Evolutionary conservation across 345 rosid species (phyloP).

Genomic region (Eucalyptus pumila): DNA sequence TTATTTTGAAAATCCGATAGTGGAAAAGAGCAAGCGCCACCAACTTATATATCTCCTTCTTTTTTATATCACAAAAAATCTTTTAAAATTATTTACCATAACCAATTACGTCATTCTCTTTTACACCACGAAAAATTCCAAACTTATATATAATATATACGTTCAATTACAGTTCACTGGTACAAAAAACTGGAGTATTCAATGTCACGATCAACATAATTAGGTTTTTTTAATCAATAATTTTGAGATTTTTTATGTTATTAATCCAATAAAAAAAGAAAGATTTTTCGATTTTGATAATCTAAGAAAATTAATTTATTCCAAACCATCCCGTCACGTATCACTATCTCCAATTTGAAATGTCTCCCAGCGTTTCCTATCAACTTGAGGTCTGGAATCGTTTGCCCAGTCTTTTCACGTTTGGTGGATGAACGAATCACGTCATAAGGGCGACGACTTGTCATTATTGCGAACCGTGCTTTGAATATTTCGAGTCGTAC

Average conservation of each 20-base stretch:
- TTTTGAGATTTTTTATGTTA: not conserved
- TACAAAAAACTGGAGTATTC: no score
- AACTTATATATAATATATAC: no score
- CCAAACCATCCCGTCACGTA: not conserved
- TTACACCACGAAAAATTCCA: no score
- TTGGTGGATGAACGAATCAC: not conserved
- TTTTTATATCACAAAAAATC: no score
- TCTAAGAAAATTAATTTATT: not conserved
- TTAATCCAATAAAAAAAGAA: not conserved
- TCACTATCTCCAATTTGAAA: not conserved
- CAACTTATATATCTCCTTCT: no score
- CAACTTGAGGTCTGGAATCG: not conserved
- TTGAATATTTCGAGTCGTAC: not conserved
- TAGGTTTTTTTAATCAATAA: no score
- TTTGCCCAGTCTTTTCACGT: not conserved
- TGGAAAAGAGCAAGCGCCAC: not conserved
- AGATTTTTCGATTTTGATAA: not conserved
- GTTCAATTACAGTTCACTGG: no score
- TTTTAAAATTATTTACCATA: no score
- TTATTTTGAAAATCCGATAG: not conserved
- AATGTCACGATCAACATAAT: no score
- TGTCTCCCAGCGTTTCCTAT: not conserved
- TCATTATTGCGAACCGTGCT: not conserved
- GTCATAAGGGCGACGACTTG: not conserved
- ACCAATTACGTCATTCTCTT: no score